Evolutionary conservation across 164 flowering plant species (phyloP), one percentile per base, ranked within the genome.

Genomic region (Protea cynaroides): DNA sequence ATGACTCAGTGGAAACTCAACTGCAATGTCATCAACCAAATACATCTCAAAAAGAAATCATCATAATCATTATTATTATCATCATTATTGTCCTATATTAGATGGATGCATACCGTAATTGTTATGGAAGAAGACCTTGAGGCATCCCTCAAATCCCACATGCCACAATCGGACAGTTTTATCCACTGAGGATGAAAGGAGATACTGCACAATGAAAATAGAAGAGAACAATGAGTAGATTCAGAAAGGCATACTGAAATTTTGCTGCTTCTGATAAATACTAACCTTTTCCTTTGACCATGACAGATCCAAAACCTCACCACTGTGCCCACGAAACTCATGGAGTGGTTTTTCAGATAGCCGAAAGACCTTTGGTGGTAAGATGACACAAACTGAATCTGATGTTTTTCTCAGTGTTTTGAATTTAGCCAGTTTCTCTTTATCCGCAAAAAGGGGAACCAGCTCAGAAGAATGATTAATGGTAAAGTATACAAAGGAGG

Each of bases 251-350:
- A 15, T 0, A 49, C 18, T 1, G 15, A 49, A 2, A 19, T 56
- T 8, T 38, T 55, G n/a, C 25, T 58, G 52, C 10, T 12, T 38
- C 7, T 36, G 40, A 52, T 37, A 65, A 56, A 17, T 9, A 74
- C 92, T 74, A 67, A 94, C 99, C 87, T 91, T 83, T 61, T 79
- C 79, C 55, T 75, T 81, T 7, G 99, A 91, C 99, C 99, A 94
- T 1, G 97, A 89, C 14, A 94, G 86, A 73, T 91, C 97, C 78
- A 91, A 81, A 43, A 94, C 76, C 59, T 85, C 86, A 7, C 82
- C 86, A 24, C 21, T 66, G 72, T 94, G 99, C 19, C 99, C 99
- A 65, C 58, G 76, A 64, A 87, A 88, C 74, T 86, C 96, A 60
- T 88, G 96, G 65, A 94, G 56, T 64, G 99, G 97, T 61, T 78